Conservation (phyloP, 2,329 filamentous ascomycete genomes). For the Venturiaceae sp. region DNA sequence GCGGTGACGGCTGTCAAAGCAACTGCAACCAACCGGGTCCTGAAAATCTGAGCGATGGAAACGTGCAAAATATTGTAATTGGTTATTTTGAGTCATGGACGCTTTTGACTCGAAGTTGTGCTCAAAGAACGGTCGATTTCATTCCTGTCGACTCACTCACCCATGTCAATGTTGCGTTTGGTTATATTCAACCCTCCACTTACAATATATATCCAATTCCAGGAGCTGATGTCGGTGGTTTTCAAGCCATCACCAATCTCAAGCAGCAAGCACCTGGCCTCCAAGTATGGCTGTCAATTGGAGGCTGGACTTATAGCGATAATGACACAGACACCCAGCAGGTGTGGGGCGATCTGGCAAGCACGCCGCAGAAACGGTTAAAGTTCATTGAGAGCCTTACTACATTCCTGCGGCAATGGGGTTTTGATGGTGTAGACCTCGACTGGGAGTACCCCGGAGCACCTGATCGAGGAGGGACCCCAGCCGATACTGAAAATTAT, state of each 20-base stretch:
- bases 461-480: conserved; percentile 24
- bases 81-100: conserved; percentile 10
- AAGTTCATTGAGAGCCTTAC: conserved; percentile 28
- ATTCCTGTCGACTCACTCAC: conserved; percentile 17
- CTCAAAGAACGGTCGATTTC: conserved; percentile 10
- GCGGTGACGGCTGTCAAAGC: conserved; percentile 4
- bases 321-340: conserved; percentile 15
- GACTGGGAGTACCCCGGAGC: conserved; percentile 32
- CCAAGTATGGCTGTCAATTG: conserved; percentile 29
- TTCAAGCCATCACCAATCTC: conserved; percentile 20
- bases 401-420: conserved; percentile 30
- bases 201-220: conserved; percentile 17
- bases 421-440: conserved; percentile 36
- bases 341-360: conserved; percentile 25
- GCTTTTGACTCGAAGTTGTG: conserved; percentile 14
- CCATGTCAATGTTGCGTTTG: conserved; percentile 17
- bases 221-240: conserved; percentile 13
- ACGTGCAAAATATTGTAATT: conserved; percentile 4
- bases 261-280: conserved; percentile 20
- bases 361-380: conserved; percentile 15
- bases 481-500: conserved; percentile 22
- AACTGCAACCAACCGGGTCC: conserved; percentile 4
- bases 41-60: background rate
- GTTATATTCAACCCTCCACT: conserved; percentile 12
- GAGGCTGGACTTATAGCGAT: conserved; percentile 34